Evolutionary conservation across 306 rosid genomes (phyloP), one percentile per base, ranked within the genome.

Genomic region (Trifolium repens): DNA sequence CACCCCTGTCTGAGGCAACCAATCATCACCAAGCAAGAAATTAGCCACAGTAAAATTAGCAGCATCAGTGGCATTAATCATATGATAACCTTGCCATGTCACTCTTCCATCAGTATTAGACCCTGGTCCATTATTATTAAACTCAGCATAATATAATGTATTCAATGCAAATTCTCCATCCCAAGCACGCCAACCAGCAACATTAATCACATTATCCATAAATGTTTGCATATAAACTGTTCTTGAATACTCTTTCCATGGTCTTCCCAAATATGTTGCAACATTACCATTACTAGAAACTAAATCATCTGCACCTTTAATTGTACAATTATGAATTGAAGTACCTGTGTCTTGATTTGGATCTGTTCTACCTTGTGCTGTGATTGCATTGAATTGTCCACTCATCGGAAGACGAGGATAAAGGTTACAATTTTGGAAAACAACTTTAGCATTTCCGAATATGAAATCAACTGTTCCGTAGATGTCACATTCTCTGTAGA

Each of bases 391-490:
- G 89, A 90, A 94, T 75, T 94, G 98, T 40, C 86, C 87, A 5
- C 58, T 46, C 96, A 94, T 86, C 0, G 98, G 94, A 11, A 91
- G 85, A n/a, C 97, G 90, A 0, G 98, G 94, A 58, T 87, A 85
- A 9, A 94, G 10, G 80, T 91, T 88, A 84, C 98, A 91, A 76
- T 79, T 91, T 68, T 94, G 97, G 79, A 94, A 80, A 0, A 94
- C 96, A 16, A 84, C 94, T 27, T 93, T 93, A 2, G 98, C 98
- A 35, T 94, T 91, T 4, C 98, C 97, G n/a, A 94, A 94, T 47
- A 94, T 91, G 90, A 94, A 94, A 68, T 94, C 98, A 2, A 94
- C 96, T 0, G 98, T 94, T 12, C 98, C 97, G 46, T 88, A 91
- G 30, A 94, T 75, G 61, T 91, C 93, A 27, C 97, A 94, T 72